Conservation (phyloP, 257 asterid species). For the Ophiorrhiza pumila region DNA sequence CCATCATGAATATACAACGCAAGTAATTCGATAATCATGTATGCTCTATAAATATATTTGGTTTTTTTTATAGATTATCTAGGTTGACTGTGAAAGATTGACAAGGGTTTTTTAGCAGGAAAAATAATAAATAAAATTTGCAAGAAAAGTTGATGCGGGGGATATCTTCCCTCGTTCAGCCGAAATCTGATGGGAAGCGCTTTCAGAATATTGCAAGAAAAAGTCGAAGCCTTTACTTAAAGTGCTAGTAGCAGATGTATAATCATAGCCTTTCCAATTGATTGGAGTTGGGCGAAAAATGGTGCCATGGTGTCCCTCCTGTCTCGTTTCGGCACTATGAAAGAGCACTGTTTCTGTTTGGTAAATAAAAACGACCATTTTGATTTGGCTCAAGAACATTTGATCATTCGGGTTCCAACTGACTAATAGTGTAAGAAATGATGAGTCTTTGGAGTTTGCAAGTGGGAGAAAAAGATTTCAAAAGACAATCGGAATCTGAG, state of each 20-base stretch:
- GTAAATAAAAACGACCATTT: slow-evolving; percentile 6
- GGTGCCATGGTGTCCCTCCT: slow-evolving; percentile 15
- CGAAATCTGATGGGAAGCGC: slow-evolving; percentile 19
- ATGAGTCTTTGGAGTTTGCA: background rate
- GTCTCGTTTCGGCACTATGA: slow-evolving; percentile 8
- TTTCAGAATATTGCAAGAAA: slow-evolving; percentile 48
- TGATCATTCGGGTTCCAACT: no score
- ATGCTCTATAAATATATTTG: background rate
- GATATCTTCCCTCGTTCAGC: slow-evolving; percentile 14
- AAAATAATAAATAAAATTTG: no score
- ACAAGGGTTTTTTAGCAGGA: background rate
- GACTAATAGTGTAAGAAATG: no score
- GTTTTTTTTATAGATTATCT: slow-evolving; percentile 13
- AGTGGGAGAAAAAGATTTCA: slow-evolving; percentile 17
- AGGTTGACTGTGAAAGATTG: slow-evolving; percentile 15
- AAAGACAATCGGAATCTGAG: slow-evolving; percentile 41
- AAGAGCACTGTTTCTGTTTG: background rate
- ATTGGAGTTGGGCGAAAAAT: slow-evolving; percentile 32
- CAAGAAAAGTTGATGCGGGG: slow-evolving; percentile 5
- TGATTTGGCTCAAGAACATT: background rate
- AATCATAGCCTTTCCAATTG: slow-evolving; percentile 27
- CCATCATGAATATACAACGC: slow-evolving; percentile 7
- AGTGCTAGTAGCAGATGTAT: slow-evolving; percentile 31
- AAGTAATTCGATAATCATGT: background rate
- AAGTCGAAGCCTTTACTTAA: slow-evolving; percentile 33